Percentiles rank a stretch among this genome's conserved stretches.
Conservation (phyloP, 1,139 yeast genomes). For the Taiozyma sp. region DNA sequence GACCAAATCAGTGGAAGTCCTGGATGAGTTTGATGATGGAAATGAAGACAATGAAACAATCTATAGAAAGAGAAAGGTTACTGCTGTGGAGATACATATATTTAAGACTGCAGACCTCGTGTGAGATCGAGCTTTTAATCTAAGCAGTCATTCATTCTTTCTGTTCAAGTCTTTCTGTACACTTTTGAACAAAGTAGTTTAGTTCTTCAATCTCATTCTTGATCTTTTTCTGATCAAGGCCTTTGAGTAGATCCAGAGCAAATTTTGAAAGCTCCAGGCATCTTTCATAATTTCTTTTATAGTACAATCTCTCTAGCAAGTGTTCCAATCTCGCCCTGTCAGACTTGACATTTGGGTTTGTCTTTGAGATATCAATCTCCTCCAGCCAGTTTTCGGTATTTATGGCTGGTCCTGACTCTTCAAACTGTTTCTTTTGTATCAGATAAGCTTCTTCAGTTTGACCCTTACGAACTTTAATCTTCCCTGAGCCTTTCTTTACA, state of each 20-base stretch:
- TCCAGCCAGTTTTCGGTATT: conserved; percentile 45
- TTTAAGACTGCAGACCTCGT: conserved; percentile 29
- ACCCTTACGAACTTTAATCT: conserved; percentile 42
- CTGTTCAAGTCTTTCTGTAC: conserved; percentile 21
- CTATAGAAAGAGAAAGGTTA: conserved; percentile 48
- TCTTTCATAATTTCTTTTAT: conserved; percentile 36
- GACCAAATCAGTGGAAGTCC: conserved; percentile 56
- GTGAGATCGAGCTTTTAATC: background rate
- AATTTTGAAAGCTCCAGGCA: conserved; percentile 39
- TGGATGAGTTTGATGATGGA: conserved; percentile 50
- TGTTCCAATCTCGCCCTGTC: conserved; percentile 26
- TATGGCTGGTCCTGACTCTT: conserved; percentile 43
- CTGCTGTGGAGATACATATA: conserved; percentile 54
- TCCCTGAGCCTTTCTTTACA: conserved; percentile 35
- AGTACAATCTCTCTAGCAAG: conserved; percentile 42
- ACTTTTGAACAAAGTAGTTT: conserved; percentile 36
- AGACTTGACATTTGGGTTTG: conserved; percentile 25
- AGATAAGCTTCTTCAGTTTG: conserved; percentile 53
- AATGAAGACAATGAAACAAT: conserved; percentile 30
- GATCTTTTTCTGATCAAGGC: conserved; percentile 28
- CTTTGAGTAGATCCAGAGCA: conserved; percentile 28
- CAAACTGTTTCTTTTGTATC: conserved; percentile 41
- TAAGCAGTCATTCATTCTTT: background rate
- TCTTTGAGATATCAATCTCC: conserved; percentile 11
- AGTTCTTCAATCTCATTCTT: conserved; percentile 46